Percentiles rank a stretch among this genome's conserved stretches.
phyloP scores from a whole-genome alignment of 2,329 filamentous ascomycete species.

The Aspergillus sp. region DNA sequence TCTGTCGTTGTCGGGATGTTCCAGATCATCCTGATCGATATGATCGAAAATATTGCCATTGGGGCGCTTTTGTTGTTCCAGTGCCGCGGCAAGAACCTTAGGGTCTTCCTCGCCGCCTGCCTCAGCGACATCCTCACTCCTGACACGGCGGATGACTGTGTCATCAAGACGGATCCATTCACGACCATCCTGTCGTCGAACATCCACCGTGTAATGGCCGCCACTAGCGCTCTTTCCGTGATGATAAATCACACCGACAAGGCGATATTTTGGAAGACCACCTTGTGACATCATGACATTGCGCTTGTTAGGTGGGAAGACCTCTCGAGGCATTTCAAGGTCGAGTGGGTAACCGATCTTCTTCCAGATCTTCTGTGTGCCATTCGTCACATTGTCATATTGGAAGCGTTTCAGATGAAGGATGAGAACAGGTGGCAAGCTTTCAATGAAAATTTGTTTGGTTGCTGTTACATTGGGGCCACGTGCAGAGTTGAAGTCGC shows the following conservation, averaged over 20 bases:
- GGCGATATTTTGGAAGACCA: constrained; percentile 73
- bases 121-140: constrained; percentile 83
- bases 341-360: constrained; percentile 93
- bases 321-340: constrained; percentile 86
- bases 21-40: constrained; percentile 59
- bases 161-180: constrained; percentile 98
- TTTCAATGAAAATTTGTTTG: constrained; percentile 94
- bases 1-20: constrained; percentile 59
- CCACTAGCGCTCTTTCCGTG: constrained; percentile 95
- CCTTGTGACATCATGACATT: constrained; percentile 61
- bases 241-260: constrained; percentile 91
- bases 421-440: constrained; percentile 83
- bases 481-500: constrained; percentile 74
- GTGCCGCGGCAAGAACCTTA: constrained; percentile 59
- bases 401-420: constrained; percentile 97
- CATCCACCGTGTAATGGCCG: constrained; percentile 97
- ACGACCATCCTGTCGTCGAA: constrained; percentile 85
- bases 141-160: constrained; percentile 78
- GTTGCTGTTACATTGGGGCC: constrained; percentile 74
- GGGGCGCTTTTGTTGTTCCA: constrained; percentile 62
- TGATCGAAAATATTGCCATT: constrained; percentile 71
- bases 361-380: constrained; percentile 98
- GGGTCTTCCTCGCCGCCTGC: constrained; percentile 76
- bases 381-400: constrained; percentile 75
- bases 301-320: constrained; percentile 72